Conservation (phyloP, 192 early-diverging fungal species). For the Umbelopsis sp. region DNA sequence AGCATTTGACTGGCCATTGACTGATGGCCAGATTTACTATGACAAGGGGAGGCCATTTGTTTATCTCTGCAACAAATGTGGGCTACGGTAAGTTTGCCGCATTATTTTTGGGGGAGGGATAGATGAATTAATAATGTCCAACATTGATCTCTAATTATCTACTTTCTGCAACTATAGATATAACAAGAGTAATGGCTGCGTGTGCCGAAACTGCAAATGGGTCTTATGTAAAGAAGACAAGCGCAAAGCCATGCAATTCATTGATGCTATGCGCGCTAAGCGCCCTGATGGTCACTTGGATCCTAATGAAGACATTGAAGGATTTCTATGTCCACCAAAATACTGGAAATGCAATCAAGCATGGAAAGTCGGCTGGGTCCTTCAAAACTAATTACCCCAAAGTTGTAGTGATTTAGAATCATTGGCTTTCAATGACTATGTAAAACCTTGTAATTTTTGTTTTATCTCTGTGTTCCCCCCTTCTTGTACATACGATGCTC, state of each 20-base stretch:
- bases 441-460: conserved; percentile 11
- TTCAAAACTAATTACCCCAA: conserved; percentile 17
- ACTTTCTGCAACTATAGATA: conserved; percentile 23
- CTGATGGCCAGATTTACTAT: conserved; percentile 24
- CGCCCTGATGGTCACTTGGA: conserved; percentile 22
- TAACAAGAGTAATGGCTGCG: conserved; percentile 38
- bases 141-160: not conserved
- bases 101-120: not conserved
- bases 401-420: not conserved
- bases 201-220: conserved; percentile 41
- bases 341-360: conserved; percentile 39
- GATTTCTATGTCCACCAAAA: conserved; percentile 40
- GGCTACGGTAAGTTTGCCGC: conserved; percentile 36
- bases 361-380: conserved; percentile 46
- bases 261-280: conserved; percentile 33
- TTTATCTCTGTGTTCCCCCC: not conserved
- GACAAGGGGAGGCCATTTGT: conserved; percentile 40
- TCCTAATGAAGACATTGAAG: conserved; percentile 36
- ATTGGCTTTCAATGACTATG: not conserved
- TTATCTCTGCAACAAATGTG: conserved; percentile 47
- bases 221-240: conserved; percentile 45
- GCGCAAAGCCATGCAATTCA: conserved; percentile 36
- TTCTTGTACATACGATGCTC: conserved; percentile 3
- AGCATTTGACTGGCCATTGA: conserved; percentile 44
- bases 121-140: not conserved